These are phyloP conservation scores for Elongisporangium undulatum DNA, from an alignment of 352 stramenopile genomes.

Conservation along the genomic window DNA sequence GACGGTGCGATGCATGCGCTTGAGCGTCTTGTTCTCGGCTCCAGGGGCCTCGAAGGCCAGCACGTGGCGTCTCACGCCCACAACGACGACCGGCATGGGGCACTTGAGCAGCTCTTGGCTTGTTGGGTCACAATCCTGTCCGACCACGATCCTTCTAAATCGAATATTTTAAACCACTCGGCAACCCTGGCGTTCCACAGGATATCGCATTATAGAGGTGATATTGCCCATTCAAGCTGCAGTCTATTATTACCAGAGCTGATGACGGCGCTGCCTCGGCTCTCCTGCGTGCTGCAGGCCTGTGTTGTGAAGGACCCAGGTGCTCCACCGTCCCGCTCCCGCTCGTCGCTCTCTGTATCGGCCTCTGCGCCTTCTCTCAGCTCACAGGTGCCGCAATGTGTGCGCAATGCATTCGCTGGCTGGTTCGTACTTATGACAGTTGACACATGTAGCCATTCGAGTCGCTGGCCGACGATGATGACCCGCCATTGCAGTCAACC, in stretches of 20 bases:
- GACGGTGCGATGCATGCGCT: constrained; percentile 9
- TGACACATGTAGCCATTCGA: not conserved
- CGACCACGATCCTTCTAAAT: not conserved
- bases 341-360: not conserved
- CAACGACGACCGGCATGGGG: constrained; percentile 6
- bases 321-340: not conserved
- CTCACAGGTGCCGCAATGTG: not conserved
- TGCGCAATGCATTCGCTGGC: not conserved
- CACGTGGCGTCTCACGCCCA: constrained; percentile 31
- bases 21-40: constrained; percentile 17
- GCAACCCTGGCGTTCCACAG: not conserved
- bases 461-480: not conserved
- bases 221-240: not conserved
- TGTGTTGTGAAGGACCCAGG: not conserved
- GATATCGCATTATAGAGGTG: not conserved
- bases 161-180: not conserved
- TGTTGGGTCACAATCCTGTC: not conserved
- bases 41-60: constrained; percentile 42
- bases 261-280: not conserved
- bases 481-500: not conserved
- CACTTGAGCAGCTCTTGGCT: not conserved
- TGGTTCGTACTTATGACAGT: not conserved
- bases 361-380: not conserved
- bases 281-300: not conserved
- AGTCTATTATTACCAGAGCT: not conserved